Conservation (phyloP, 306 rosid species). For the Phaseolus lunatus region DNA sequence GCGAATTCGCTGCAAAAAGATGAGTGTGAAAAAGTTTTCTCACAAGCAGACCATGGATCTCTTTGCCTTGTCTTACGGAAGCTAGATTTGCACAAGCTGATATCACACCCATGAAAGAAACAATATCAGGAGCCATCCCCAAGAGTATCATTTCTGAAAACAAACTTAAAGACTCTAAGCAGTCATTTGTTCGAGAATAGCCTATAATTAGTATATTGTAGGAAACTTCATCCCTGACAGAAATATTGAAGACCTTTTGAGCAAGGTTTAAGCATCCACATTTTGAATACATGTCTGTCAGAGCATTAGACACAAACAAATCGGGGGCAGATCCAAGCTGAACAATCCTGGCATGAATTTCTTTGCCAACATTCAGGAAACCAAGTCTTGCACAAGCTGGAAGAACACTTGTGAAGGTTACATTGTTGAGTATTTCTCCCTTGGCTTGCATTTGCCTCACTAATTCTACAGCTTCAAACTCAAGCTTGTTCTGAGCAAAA, state of each 20-base stretch:
- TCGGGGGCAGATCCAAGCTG: constrained; percentile 60
- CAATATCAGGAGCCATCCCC: constrained; percentile 66
- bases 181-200: constrained; percentile 71
- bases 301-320: constrained; percentile 80
- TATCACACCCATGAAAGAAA: constrained; percentile 80
- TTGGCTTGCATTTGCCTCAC: constrained; percentile 70
- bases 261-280: constrained; percentile 68
- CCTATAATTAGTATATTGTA: constrained; percentile 79
- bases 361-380: constrained; percentile 68
- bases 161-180: constrained; percentile 66
- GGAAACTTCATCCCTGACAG: constrained; percentile 72
- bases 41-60: constrained; percentile 71
- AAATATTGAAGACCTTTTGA: constrained; percentile 69
- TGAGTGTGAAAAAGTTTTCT: constrained; percentile 63
- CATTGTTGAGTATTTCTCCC: constrained; percentile 70
- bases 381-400: constrained; percentile 88
- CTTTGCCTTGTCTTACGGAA: constrained; percentile 78
- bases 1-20: constrained; percentile 75
- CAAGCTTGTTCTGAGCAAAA: constrained; percentile 74
- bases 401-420: constrained; percentile 85
- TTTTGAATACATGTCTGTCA: constrained; percentile 86
- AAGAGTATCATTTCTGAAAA: constrained; percentile 72
- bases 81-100: constrained; percentile 87
- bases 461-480: constrained; percentile 66
- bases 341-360: constrained; percentile 74